phyloP scores from a whole-genome alignment of 495 filamentous ascomycete genomes.

The Tuber brumale region DNA sequence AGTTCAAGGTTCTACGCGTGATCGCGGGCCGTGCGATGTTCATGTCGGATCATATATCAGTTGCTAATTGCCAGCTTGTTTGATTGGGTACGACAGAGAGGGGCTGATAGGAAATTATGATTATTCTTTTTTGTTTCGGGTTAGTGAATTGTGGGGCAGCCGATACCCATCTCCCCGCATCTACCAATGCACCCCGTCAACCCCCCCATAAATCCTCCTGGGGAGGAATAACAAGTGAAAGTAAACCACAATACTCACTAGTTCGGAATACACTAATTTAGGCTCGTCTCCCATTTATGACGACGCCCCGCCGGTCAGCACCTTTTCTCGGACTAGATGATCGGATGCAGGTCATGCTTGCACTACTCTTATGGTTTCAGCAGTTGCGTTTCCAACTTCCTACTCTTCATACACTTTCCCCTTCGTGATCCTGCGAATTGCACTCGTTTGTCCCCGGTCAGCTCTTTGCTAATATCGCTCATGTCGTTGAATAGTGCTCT shows the following conservation, averaged over 20 bases:
- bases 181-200: background rate
- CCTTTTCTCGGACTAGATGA: conserved; percentile 89
- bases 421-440: too few relatives aligned
- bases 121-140: conserved; percentile 58
- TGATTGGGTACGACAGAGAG: conserved; percentile 44
- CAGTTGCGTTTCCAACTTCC: conserved; percentile 44
- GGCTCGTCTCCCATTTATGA: conserved; percentile 79
- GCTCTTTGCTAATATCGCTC: conserved; percentile 47
- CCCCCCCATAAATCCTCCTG: background rate
- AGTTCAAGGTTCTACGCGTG: background rate
- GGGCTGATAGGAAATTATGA: conserved; percentile 81
- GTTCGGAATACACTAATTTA: conserved; percentile 51
- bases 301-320: conserved; percentile 53
- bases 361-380: conserved; percentile 64
- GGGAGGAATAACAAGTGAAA: background rate
- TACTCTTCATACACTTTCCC: too few relatives aligned
- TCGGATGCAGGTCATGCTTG: conserved; percentile 70
- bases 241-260: background rate
- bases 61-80: conserved; percentile 2
- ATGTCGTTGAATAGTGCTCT: conserved; percentile 26
- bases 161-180: too few relatives aligned
- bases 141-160: conserved; percentile 3
- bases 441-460: background rate
- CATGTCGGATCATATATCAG: background rate
- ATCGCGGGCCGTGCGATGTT: background rate